Conservation (phyloP, 83 land plant species). For the Thuja plicata region DNA sequence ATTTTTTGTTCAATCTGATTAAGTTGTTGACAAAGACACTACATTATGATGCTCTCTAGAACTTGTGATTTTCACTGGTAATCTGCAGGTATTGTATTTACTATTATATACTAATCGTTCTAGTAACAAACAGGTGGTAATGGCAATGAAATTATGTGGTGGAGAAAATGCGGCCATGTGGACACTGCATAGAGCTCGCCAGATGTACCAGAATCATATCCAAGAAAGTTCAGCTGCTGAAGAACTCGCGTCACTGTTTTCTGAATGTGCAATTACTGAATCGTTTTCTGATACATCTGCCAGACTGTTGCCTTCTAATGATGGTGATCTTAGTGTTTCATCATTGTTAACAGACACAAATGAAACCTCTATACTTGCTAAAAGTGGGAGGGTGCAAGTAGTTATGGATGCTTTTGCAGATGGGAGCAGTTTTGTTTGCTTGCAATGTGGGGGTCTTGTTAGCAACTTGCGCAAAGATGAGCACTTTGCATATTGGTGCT, state of each 20-base stretch:
- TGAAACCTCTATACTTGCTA: slow-evolving; percentile 62
- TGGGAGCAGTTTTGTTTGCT: slow-evolving; percentile 92
- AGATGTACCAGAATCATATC: slow-evolving; percentile 52
- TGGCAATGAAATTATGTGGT: slow-evolving; percentile 66
- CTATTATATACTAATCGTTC: neutral
- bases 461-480: slow-evolving; percentile 81
- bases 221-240: slow-evolving; percentile 59
- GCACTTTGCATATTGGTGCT: slow-evolving; percentile 84
- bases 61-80: neutral
- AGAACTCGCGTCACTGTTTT: slow-evolving; percentile 80
- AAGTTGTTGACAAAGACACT: neutral
- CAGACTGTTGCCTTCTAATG: neutral
- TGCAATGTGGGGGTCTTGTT: slow-evolving; percentile 89
- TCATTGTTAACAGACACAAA: slow-evolving; percentile 11
- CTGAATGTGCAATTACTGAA: slow-evolving; percentile 88
- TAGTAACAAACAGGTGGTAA: slow-evolving; percentile 62
- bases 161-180: slow-evolving; percentile 69
- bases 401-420: slow-evolving; percentile 83
- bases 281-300: slow-evolving; percentile 30
- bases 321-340: neutral
- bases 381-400: slow-evolving; percentile 79
- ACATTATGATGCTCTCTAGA: neutral
- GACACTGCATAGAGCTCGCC: slow-evolving; percentile 72
- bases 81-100: neutral
- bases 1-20: neutral